phyloP scores from a whole-genome alignment of 2,329 filamentous ascomycete genomes.

The Chalaropsis thielavioides region DNA sequence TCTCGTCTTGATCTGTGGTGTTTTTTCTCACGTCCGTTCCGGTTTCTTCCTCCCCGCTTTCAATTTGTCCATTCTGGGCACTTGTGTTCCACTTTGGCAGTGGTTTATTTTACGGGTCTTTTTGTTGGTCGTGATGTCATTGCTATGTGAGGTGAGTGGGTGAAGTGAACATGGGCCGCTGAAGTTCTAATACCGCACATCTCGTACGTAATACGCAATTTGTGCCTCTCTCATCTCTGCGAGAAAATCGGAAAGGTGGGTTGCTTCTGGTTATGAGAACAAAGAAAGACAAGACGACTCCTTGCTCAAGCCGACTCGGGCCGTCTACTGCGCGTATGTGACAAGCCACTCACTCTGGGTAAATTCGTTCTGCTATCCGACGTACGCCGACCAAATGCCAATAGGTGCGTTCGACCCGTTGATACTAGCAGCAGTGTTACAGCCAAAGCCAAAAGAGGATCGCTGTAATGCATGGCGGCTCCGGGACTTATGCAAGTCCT shows the following conservation, averaged over 20 bases:
- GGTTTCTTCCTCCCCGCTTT: conserved; percentile 2
- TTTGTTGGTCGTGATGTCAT: background rate
- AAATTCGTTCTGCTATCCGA: background rate
- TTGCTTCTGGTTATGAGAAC: background rate
- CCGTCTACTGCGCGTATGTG: background rate
- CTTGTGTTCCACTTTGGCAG: background rate
- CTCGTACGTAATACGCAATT: background rate
- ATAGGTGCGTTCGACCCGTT: too few species aligned
- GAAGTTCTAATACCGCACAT: background rate
- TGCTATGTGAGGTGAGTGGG: background rate
- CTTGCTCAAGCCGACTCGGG: background rate
- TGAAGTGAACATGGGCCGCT: too few species aligned
- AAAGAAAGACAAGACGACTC: background rate
- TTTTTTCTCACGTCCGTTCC: background rate
- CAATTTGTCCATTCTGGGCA: background rate
- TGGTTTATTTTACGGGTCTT: background rate
- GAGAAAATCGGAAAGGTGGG: too few species aligned
- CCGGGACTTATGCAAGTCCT: background rate
- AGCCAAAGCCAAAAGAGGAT: background rate
- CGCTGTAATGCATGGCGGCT: conserved; percentile 1
- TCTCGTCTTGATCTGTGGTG: background rate
- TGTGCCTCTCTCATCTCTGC: background rate
- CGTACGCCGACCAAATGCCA: background rate
- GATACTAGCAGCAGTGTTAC: background rate
- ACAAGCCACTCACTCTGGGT: background rate